Evolutionary conservation across 768 basidiomycete genomes (phyloP).

Genomic region (Dacryopinax spathularia): DNA sequence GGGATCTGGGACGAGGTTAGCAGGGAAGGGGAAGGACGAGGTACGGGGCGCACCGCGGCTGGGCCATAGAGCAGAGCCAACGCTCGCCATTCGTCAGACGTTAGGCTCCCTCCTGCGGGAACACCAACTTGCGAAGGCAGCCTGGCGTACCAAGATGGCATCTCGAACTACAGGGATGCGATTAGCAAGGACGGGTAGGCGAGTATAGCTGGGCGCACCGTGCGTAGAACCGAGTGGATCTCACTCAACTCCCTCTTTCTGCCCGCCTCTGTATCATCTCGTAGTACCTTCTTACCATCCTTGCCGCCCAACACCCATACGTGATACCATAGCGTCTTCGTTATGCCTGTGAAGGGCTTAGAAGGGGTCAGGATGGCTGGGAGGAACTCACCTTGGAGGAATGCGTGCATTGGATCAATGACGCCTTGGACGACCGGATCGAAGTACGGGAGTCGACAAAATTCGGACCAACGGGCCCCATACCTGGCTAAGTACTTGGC

Average conservation of each 20-base stretch:
- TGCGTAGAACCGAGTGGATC: background rate
- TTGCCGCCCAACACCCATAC: background rate
- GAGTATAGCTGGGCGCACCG: background rate
- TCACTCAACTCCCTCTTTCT: background rate
- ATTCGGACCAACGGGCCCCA: conserved; percentile 3
- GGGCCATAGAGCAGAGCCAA: background rate
- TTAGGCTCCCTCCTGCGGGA: background rate
- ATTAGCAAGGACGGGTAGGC: background rate
- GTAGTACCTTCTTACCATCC: background rate
- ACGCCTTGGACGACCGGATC: background rate
- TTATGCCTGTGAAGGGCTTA: background rate
- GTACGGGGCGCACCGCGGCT: background rate
- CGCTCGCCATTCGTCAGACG: background rate
- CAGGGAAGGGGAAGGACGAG: background rate
- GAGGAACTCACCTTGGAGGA: conserved; percentile 1
- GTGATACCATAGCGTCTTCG: background rate
- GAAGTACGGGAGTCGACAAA: conserved; percentile 4
- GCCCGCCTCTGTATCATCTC: background rate
- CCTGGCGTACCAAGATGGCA: background rate
- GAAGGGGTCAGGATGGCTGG: background rate
- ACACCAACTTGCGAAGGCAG: background rate
- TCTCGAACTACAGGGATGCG: background rate
- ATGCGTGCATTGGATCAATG: conserved; percentile 7
- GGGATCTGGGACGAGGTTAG: background rate
- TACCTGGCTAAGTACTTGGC: background rate